These are phyloP conservation scores for Xenoacremonium recifei DNA, from an alignment of 2,329 filamentous ascomycete species.

Conservation along the genomic window DNA sequence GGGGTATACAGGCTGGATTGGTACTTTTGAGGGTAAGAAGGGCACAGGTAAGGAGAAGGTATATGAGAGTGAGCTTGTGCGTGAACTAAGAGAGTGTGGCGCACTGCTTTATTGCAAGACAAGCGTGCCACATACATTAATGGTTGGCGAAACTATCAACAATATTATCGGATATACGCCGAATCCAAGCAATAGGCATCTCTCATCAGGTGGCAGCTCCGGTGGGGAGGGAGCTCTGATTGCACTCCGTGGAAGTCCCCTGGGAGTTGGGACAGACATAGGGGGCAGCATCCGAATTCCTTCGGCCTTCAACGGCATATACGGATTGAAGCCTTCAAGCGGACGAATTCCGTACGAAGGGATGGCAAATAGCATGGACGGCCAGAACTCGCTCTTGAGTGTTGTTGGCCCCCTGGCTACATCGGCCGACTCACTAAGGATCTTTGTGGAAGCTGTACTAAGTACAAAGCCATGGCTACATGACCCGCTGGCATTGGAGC, in stretches of 20 bases:
- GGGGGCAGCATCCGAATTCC: conserved; percentile 27
- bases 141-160: conserved; percentile 2
- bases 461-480: conserved; percentile 33
- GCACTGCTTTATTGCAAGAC: conserved; percentile 53
- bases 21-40: conserved; percentile 35
- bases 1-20: conserved; percentile 49
- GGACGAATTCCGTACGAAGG: conserved; percentile 29
- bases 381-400: conserved; percentile 31
- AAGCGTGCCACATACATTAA: conserved; percentile 24
- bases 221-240: conserved; percentile 37
- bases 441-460: conserved; percentile 29
- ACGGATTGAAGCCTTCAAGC: conserved; percentile 24
- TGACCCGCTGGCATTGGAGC: conserved; percentile 33
- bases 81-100: conserved; percentile 46
- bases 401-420: conserved; percentile 33
- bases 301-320: conserved; percentile 30
- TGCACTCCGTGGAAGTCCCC: conserved; percentile 29
- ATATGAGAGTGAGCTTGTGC: conserved; percentile 45
- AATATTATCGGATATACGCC: conserved; percentile 4
- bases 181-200: conserved; percentile 15
- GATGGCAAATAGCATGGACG: conserved; percentile 33
- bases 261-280: conserved; percentile 38
- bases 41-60: conserved; percentile 33
- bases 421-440: conserved; percentile 18
- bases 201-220: conserved; percentile 34